These are phyloP conservation scores for Sporodiniella umbellata DNA, from an alignment of 371 early-diverging fungal species.

Conservation along the genomic window DNA sequence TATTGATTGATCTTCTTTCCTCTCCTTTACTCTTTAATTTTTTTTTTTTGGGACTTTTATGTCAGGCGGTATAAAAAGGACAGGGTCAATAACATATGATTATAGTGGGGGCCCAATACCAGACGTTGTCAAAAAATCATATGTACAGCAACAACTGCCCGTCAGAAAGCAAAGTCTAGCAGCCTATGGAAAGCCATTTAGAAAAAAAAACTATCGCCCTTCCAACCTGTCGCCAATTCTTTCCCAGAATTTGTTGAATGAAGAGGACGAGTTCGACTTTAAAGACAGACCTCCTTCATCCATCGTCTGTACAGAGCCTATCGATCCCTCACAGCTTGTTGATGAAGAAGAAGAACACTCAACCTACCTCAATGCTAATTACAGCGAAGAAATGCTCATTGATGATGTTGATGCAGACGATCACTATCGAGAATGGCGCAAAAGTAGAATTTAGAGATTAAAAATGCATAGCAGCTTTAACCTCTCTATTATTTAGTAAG, in stretches of 20 bases:
- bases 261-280: slow-evolving; percentile 39
- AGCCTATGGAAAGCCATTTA: slow-evolving; percentile 11
- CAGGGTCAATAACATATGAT: slow-evolving; percentile 14
- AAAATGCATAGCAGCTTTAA: background rate
- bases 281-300: slow-evolving; percentile 39
- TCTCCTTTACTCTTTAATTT: background rate
- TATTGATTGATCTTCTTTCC: background rate
- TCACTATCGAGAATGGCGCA: slow-evolving; percentile 10
- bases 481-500: slow-evolving; percentile 1
- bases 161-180: slow-evolving; percentile 44
- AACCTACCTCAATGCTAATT: background rate
- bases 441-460: slow-evolving; percentile 10
- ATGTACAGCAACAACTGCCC: slow-evolving; percentile 41
- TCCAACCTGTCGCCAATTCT: slow-evolving; percentile 6
- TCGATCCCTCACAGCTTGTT: slow-evolving; percentile 4
- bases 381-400: background rate
- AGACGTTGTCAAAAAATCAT: slow-evolving; percentile 32
- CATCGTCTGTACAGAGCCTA: slow-evolving; percentile 18
- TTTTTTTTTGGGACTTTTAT: background rate
- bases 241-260: slow-evolving; percentile 1
- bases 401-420: background rate
- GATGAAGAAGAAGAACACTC: slow-evolving; percentile 1
- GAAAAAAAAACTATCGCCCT: background rate
- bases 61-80: slow-evolving; percentile 9
- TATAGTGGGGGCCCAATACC: slow-evolving; percentile 26